phyloP scores from a whole-genome alignment of 768 basidiomycete species.

The Mycena rebaudengoi region DNA sequence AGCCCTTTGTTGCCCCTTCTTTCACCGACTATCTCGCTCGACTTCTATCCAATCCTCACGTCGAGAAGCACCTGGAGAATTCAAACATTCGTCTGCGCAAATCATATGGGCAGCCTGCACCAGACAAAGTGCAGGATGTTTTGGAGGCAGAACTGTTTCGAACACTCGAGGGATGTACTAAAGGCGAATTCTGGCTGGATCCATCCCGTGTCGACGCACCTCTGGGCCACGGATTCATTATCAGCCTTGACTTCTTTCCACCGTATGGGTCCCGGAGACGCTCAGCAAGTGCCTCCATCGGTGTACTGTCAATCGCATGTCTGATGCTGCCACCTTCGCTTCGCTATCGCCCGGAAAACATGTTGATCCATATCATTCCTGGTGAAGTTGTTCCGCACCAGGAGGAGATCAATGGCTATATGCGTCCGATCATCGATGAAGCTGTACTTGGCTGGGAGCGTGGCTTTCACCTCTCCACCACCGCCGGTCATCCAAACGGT shows the following conservation, averaged over 20 bases:
- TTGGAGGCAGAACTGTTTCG: too few relatives aligned
- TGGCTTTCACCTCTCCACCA: slow-evolving; percentile 17
- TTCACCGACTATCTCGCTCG: slow-evolving; percentile 29
- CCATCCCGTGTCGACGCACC: not conserved
- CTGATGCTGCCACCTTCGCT: slow-evolving; percentile 36
- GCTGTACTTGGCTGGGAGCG: slow-evolving; percentile 23
- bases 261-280: slow-evolving; percentile 25
- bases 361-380: slow-evolving; percentile 34
- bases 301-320: slow-evolving; percentile 35
- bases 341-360: slow-evolving; percentile 36
- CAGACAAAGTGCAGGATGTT: too few relatives aligned
- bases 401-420: slow-evolving; percentile 34
- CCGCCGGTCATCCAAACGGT: not conserved
- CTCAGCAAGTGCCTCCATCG: slow-evolving; percentile 26
- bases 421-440: slow-evolving; percentile 36
- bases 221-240: not conserved
- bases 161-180: too few relatives aligned
- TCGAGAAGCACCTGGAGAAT: not conserved
- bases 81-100: not conserved
- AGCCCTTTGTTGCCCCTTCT: slow-evolving; percentile 9
- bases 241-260: slow-evolving; percentile 39
- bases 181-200: too few relatives aligned
- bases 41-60: slow-evolving; percentile 11
- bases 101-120: too few relatives aligned
- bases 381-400: slow-evolving; percentile 30